Evolutionary conservation across 805 yeast species (phyloP), one percentile per base, ranked within the genome.

Genomic region (Lachancea lanzarotensis): DNA sequence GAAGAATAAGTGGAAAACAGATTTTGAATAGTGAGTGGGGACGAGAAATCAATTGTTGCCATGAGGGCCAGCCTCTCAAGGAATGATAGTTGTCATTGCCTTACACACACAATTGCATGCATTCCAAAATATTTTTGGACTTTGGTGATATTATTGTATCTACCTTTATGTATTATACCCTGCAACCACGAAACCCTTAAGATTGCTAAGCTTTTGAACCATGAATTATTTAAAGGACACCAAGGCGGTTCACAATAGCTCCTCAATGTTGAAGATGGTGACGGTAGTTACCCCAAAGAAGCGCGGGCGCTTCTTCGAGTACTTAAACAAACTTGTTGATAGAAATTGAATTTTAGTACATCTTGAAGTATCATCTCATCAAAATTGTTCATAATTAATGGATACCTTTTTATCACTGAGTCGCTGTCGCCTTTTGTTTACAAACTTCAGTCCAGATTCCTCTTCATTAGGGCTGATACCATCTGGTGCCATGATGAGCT

Each of bases 21-120:
- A 79, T 90, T 22, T 70, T 93, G 60, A 89, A 84, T 59, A 82
- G 93, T 62, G 98, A 93, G 65, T 91, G 98, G 98, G 95, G 95
- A 0, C 71, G 97, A 47, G 95, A 87, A 60, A 89, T 91, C 50
- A 74, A 69, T 47, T 81, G 86, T 22, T 89, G 96, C 62, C 79
- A 75, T 30, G 84, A 85, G 19, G 90, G 85, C 12, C 55, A 47
- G 45, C 49, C 56, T 15, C 29, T 43, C 25, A 48, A 47, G 40
- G 52, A 38, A 42, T 18, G 19, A 19, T 13, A 3, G 22, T 3
- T 3, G 8, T 16, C 17, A 18, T 27, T 38, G 16, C 32, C 20
- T 22, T n/a, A n/a, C n/a, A n/a, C n/a, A n/a, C 27, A 20, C 16
- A 27, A 31, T 32, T 40, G 35, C 30, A 22, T 40, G 30, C 26